Evolutionary conservation across 805 yeast species (phyloP), one percentile per base, ranked within the genome.

Genomic region (Saccharomycopsis malanga): DNA sequence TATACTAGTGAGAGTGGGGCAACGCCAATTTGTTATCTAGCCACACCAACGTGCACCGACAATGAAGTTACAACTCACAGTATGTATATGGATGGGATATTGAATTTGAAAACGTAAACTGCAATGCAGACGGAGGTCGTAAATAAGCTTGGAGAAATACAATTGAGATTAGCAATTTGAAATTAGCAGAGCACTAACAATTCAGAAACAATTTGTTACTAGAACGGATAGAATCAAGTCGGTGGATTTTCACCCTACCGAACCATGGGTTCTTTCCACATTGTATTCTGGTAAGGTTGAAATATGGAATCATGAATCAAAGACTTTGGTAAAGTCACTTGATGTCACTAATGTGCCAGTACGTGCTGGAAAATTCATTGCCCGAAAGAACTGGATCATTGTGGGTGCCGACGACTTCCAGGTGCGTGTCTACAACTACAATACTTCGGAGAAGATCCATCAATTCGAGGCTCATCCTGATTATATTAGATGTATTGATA

Each of bases 391-490:
- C 68, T 93, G 98, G 98, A 78, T 94, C 60, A 83, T 89, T 49
- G 88, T 88, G 35, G 99, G 98, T 24, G 77, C 94, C 44, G 99
- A 93, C 64, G 99, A 93, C 67, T 91, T 86, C 74, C 91, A 85
- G 62, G 71, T 93, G 49, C 80, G 98, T 60, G 94, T 93, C 25
- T 93, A 79, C 73, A 93, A 93, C 67, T 88, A 87, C 71, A 87
- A 87, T 67, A 93, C 98, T 17, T 89, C 95, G 49, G 98, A 93
- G 67, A 88, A 87, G 63, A 77, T 93, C 53, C 76, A 87, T 34
- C 98, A 89, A 67, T 93, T 91, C 61, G 98, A 93, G 69, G 98
- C 97, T 7, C 98, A 93, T 62, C 96, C 96, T 6, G 98, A 93
- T 66, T 93, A 93, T 66, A 85, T 93, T 60, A 81, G 98, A 64